A percentile compares a stretch with the other conserved stretches of the same genome.
phyloP scores from a whole-genome alignment of 371 early-diverging fungal species.

The Mucor ambiguus region DNA sequence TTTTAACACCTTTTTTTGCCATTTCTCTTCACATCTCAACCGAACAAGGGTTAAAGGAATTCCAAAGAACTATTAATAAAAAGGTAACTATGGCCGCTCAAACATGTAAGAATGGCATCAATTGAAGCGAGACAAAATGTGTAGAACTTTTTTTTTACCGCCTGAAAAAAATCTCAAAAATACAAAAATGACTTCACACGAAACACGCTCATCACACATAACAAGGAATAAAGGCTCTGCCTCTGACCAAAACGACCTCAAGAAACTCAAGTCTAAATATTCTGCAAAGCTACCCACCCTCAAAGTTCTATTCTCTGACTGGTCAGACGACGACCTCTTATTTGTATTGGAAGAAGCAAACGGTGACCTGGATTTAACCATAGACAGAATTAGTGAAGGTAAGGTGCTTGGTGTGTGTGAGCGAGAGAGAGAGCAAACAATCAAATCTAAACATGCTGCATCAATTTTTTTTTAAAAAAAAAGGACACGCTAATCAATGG shows the following conservation, averaged over 20 bases:
- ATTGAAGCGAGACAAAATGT: neutral
- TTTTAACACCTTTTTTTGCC: neutral
- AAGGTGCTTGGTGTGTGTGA: neutral
- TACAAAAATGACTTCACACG: constrained; percentile 35
- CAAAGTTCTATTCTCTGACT: constrained; percentile 84
- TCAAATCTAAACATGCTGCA: neutral
- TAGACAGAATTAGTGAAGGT: constrained; percentile 68
- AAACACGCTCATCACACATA: constrained; percentile 33
- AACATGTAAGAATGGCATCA: too few species aligned
- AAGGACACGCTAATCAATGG: constrained; percentile 87
- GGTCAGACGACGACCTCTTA: constrained; percentile 91
- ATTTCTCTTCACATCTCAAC: neutral
- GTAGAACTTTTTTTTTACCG: constrained; percentile 12
- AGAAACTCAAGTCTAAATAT: constrained; percentile 69
- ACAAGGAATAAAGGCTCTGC: constrained; percentile 31
- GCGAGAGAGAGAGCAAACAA: neutral
- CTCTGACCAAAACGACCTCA: constrained; percentile 50
- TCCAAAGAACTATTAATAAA: neutral
- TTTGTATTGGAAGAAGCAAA: constrained; percentile 83
- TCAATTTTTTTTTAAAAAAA: too few species aligned
- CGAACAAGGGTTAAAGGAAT: constrained; percentile 2
- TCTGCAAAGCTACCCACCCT: constrained; percentile 68
- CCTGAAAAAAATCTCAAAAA: neutral
- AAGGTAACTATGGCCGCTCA: too few species aligned
- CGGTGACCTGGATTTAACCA: constrained; percentile 84